Evolutionary conservation across 805 yeast genomes (phyloP).

Genomic region (Metschnikowia rubicola): DNA sequence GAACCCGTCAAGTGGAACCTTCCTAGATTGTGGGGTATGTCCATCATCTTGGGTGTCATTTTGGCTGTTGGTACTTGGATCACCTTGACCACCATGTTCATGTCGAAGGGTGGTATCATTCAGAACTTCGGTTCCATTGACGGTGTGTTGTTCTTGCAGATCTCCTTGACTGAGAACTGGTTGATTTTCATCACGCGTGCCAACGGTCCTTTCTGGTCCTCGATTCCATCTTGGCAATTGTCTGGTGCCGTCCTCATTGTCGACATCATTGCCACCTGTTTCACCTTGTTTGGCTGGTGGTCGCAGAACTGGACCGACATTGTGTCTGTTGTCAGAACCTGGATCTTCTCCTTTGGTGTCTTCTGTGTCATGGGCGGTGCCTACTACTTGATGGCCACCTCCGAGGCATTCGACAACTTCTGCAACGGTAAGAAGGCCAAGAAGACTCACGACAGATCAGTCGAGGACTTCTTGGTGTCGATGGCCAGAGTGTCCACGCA

Average conservation of each 20-base stretch:
- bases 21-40: slow-evolving; percentile 97
- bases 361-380: slow-evolving; percentile 97
- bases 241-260: slow-evolving; percentile 89
- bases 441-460: slow-evolving; percentile 62
- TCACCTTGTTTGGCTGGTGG: slow-evolving; percentile 96
- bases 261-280: slow-evolving; percentile 88
- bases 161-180: slow-evolving; percentile 96
- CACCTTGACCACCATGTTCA: slow-evolving; percentile 89
- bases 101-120: slow-evolving; percentile 87
- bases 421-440: slow-evolving; percentile 76
- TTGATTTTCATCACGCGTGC: slow-evolving; percentile 95
- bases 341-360: slow-evolving; percentile 95
- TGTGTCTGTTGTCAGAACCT: slow-evolving; percentile 89
- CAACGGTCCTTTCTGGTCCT: slow-evolving; percentile 98
- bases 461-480: slow-evolving; percentile 81
- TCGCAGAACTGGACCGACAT: slow-evolving; percentile 96
- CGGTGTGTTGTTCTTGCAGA: slow-evolving; percentile 91
- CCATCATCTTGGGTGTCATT: slow-evolving; percentile 78
- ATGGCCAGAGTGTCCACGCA: slow-evolving; percentile 89
- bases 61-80: slow-evolving; percentile 94
- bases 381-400: slow-evolving; percentile 86
- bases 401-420: slow-evolving; percentile 75
- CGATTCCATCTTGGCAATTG: slow-evolving; percentile 94
- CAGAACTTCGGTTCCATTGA: slow-evolving; percentile 94
- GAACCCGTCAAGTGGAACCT: slow-evolving; percentile 94